A percentile compares a stretch with the other conserved stretches of the same genome.
These are phyloP conservation scores for Voacanga thouarsii DNA, from an alignment of 257 asterid species.

Conservation along the genomic window DNA sequence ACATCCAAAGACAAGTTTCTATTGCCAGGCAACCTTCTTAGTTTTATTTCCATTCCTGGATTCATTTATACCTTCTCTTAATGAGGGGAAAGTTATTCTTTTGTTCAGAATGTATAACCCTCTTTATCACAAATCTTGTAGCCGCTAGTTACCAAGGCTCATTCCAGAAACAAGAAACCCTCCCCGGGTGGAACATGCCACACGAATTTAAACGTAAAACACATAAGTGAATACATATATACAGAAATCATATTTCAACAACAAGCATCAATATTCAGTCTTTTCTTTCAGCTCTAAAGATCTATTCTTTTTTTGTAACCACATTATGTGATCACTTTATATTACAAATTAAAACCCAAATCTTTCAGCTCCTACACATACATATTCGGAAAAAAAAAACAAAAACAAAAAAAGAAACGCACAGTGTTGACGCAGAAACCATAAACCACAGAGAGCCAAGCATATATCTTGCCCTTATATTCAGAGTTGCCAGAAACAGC, in stretches of 20 bases:
- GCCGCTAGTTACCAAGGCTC: not conserved
- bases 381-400: not conserved
- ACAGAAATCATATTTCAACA: not conserved
- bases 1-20: not conserved
- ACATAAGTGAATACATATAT: not conserved
- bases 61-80: not conserved
- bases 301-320: not conserved
- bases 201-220: not conserved
- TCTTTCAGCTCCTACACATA: not conserved
- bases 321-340: not conserved
- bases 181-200: not conserved
- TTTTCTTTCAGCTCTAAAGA: not conserved
- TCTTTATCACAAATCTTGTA: not conserved
- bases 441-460: not conserved
- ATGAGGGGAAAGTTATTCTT: no score
- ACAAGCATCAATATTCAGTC: not conserved
- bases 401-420: not conserved
- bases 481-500: not conserved
- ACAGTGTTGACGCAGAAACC: not conserved
- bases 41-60: not conserved
- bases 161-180: not conserved
- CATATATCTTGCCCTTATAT: not conserved
- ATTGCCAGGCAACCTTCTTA: not conserved
- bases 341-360: not conserved
- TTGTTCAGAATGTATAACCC: not conserved